phyloP scores from a whole-genome alignment of 1,139 yeast genomes.

The Blastobotrys raffinosifermentans region DNA sequence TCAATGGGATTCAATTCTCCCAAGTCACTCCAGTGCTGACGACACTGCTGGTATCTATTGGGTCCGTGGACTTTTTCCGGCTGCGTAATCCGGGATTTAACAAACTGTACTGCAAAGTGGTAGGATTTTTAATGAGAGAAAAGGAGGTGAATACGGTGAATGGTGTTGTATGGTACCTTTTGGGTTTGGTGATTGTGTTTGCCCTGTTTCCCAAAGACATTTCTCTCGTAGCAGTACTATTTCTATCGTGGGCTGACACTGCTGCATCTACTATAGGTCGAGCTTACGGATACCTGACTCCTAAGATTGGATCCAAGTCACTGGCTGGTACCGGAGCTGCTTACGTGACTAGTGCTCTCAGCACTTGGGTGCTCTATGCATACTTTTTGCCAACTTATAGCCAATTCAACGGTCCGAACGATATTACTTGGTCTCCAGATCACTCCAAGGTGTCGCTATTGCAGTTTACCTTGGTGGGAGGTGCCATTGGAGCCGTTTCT shows the following conservation, averaged over 20 bases:
- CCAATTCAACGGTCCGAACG: conserved; percentile 44
- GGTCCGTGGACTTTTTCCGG: conserved; percentile 63
- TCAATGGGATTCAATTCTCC: conserved; percentile 49
- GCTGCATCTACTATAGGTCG: conserved; percentile 95
- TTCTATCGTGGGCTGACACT: conserved; percentile 95
- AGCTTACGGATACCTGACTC: conserved; percentile 75
- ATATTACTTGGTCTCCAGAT: conserved; percentile 57
- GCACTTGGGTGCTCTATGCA: conserved; percentile 66
- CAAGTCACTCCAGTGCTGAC: conserved; percentile 51
- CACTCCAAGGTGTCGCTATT: conserved; percentile 51
- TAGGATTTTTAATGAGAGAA: conserved; percentile 82
- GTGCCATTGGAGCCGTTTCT: conserved; percentile 75
- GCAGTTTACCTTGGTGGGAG: conserved; percentile 55
- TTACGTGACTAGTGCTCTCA: conserved; percentile 60
- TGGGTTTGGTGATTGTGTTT: conserved; percentile 72
- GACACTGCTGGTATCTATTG: conserved; percentile 49
- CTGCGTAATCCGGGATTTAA: conserved; percentile 58
- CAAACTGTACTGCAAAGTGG: conserved; percentile 51
- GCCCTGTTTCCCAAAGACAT: conserved; percentile 73
- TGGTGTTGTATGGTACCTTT: conserved; percentile 80
- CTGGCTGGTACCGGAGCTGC: conserved; percentile 90
- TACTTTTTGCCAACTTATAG: conserved; percentile 58
- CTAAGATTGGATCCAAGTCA: conserved; percentile 69
- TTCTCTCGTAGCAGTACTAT: conserved; percentile 62
- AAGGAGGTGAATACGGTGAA: conserved; percentile 62